A percentile compares a stretch with the other conserved stretches of the same genome.
Evolutionary conservation across 1,284 basidiomycete species (phyloP).

Genomic region (Leccinum subspadiceum): DNA sequence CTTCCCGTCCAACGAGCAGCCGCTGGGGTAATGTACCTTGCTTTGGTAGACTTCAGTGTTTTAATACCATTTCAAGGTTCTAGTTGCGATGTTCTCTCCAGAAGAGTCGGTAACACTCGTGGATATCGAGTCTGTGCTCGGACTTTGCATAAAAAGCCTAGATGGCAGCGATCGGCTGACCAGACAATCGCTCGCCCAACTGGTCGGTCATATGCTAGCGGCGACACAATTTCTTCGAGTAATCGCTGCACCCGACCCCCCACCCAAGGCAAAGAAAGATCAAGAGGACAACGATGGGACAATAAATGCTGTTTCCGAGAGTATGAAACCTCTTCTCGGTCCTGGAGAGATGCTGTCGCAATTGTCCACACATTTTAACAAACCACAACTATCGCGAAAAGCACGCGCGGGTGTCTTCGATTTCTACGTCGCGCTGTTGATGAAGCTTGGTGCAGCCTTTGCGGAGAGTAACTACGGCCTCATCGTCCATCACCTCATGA

Average conservation of each 20-base stretch:
- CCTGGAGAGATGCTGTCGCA: no score
- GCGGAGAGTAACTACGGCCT: slow-evolving; percentile 83
- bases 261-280: slow-evolving; percentile 67
- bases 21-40: slow-evolving; percentile 56
- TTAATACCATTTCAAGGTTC: slow-evolving; percentile 44
- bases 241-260: slow-evolving; percentile 44
- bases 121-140: slow-evolving; percentile 77
- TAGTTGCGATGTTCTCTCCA: slow-evolving; percentile 63
- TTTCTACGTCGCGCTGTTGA: slow-evolving; percentile 81
- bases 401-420: slow-evolving; percentile 86
- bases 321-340: no score
- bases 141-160: slow-evolving; percentile 71
- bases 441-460: slow-evolving; percentile 73
- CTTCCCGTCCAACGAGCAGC: slow-evolving; percentile 85
- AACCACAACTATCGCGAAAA: slow-evolving; percentile 55
- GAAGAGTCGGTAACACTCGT: slow-evolving; percentile 53
- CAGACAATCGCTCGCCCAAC: slow-evolving; percentile 72
- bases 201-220: slow-evolving; percentile 83
- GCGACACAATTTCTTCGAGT: slow-evolving; percentile 79
- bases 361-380: no score
- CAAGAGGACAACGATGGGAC: slow-evolving; percentile 39
- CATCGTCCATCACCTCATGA: slow-evolving; percentile 77
- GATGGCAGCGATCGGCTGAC: slow-evolving; percentile 86
- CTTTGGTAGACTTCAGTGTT: slow-evolving; percentile 1
- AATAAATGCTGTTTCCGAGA: no score